Percentiles rank a stretch among this genome's conserved stretches.
Evolutionary conservation across 352 stramenopile species (phyloP).

Genomic region (Pythium brassicae): DNA sequence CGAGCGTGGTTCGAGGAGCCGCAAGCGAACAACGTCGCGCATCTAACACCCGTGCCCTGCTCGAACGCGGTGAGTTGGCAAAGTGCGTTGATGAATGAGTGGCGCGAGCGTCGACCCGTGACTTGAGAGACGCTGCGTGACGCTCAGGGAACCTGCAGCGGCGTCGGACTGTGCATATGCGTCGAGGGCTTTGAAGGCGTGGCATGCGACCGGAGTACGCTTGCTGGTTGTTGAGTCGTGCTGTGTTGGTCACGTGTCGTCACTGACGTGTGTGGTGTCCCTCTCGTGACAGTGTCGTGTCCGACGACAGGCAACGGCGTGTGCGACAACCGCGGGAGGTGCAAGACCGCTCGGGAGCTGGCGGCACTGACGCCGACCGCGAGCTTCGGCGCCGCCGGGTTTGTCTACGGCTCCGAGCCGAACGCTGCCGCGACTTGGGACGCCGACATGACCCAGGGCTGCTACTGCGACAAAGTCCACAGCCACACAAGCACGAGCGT

Average conservation of each 20-base stretch:
- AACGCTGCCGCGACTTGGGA: constrained; percentile 86
- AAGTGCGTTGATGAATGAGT: constrained; percentile 2
- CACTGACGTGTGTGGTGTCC: neutral
- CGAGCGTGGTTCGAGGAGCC: constrained; percentile 69
- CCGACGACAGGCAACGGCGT: constrained; percentile 23
- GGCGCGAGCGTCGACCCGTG: neutral
- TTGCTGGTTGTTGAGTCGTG: neutral
- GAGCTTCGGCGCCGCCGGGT: constrained; percentile 28
- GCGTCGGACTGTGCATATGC: constrained; percentile 49
- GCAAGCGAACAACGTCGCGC: constrained; percentile 39
- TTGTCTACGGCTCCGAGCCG: constrained; percentile 67
- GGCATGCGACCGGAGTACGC: constrained; percentile 60
- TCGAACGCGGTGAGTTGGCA: constrained; percentile 50
- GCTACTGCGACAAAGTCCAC: constrained; percentile 83
- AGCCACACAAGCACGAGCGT: constrained; percentile 39
- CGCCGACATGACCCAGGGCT: constrained; percentile 78
- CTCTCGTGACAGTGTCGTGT: constrained; percentile 34
- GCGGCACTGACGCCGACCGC: constrained; percentile 42
- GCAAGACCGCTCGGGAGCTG: constrained; percentile 45
- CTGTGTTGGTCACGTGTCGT: too few species aligned
- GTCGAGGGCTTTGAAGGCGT: constrained; percentile 58
- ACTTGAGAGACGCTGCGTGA: neutral
- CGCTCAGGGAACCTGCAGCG: constrained; percentile 50
- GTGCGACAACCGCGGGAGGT: constrained; percentile 43
- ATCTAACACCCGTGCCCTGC: constrained; percentile 49